Conservation (phyloP, 2,329 filamentous ascomycete species). For the Aspergillus quadrilineatus region DNA sequence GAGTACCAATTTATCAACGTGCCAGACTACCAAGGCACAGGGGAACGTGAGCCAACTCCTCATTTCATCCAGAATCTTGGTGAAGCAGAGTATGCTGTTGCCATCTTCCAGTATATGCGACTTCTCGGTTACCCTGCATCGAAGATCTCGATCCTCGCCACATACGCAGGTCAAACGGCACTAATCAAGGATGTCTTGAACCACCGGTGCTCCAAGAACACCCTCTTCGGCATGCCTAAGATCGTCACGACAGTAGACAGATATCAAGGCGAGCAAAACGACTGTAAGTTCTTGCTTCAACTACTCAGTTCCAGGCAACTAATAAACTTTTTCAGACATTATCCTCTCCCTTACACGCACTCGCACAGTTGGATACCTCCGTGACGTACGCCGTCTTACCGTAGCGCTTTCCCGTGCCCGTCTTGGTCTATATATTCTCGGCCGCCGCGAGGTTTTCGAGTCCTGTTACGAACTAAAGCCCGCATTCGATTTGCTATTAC, state of each 20-base stretch:
- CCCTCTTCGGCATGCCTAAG: conserved; percentile 83
- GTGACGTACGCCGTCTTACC: conserved; percentile 88
- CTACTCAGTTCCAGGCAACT: background rate
- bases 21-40: conserved; percentile 83
- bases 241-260: conserved; percentile 95
- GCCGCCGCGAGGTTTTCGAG: conserved; percentile 84
- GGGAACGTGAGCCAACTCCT: conserved; percentile 84
- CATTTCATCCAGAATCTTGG: conserved; percentile 97
- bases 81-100: conserved; percentile 95
- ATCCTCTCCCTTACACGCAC: conserved; percentile 92
- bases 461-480: conserved; percentile 81
- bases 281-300: conserved; percentile 64
- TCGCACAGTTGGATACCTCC: conserved; percentile 82
- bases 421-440: conserved; percentile 87
- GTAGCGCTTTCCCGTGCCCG: conserved; percentile 91
- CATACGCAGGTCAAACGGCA: conserved; percentile 88
- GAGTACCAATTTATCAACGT: conserved; percentile 98
- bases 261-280: conserved; percentile 98
- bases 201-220: conserved; percentile 78
- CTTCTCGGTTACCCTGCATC: conserved; percentile 84
- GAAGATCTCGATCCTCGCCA: conserved; percentile 84
- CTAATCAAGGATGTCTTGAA: conserved; percentile 82
- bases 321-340: conserved; percentile 62
- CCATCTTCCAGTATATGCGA: conserved; percentile 96
- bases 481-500: conserved; percentile 76